Percentiles rank a stretch among this genome's conserved stretches.
Conservation (phyloP, 2,329 filamentous ascomycete species). For the Aschersonia sp. region DNA sequence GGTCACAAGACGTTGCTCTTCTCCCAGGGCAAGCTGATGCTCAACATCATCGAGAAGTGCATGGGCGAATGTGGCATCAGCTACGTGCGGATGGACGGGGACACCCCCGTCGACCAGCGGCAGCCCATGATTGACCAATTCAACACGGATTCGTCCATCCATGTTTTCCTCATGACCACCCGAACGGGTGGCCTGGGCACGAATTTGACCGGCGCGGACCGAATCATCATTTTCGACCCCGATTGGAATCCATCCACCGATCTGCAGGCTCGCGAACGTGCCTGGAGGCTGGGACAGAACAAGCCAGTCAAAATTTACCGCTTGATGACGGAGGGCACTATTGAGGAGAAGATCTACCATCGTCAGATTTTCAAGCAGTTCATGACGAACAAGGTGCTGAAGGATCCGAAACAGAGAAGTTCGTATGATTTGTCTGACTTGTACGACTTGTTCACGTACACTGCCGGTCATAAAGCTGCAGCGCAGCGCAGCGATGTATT, state of each 20-base stretch:
- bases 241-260: slow-evolving; percentile 99
- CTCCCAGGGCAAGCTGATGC: slow-evolving; percentile 85
- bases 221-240: slow-evolving; percentile 95
- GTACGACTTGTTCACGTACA: slow-evolving; percentile 72
- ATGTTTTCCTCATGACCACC: slow-evolving; percentile 88
- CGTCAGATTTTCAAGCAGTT: slow-evolving; percentile 98
- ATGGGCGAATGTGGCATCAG: slow-evolving; percentile 55
- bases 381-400: slow-evolving; percentile 87
- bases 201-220: slow-evolving; percentile 85
- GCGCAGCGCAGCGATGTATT: slow-evolving; percentile 82
- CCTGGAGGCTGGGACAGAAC: slow-evolving; percentile 92
- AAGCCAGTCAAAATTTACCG: slow-evolving; percentile 91
- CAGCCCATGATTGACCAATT: slow-evolving; percentile 86
- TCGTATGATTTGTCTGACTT: slow-evolving; percentile 82
- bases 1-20: slow-evolving; percentile 92
- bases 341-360: slow-evolving; percentile 98
- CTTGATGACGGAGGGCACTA: slow-evolving; percentile 94
- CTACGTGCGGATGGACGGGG: slow-evolving; percentile 85
- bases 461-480: slow-evolving; percentile 32
- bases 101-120: slow-evolving; percentile 75
- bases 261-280: slow-evolving; percentile 83
- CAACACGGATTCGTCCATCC: slow-evolving; percentile 63
- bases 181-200: slow-evolving; percentile 89
- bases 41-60: slow-evolving; percentile 82
- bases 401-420: slow-evolving; percentile 84